phyloP scores from a whole-genome alignment of 331 rosid genomes.

The Rosa hybrid region DNA sequence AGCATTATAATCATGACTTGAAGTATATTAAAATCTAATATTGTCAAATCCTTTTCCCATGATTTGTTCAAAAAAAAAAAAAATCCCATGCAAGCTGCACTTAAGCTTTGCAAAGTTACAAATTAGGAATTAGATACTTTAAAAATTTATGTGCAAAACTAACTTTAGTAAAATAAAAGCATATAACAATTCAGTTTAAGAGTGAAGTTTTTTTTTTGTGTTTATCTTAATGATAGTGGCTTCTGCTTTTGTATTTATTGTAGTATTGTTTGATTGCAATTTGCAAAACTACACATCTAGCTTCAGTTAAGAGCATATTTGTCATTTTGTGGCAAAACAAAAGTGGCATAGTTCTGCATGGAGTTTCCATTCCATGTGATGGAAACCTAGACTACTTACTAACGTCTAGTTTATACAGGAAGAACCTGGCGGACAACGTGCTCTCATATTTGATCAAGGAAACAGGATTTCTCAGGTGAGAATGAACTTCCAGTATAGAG shows the following conservation, averaged over 20 bases:
- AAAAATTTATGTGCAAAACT: neutral
- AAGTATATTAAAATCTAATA: neutral
- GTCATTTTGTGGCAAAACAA: neutral
- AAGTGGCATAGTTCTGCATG: neutral
- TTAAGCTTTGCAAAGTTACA: neutral
- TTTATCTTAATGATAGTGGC: neutral
- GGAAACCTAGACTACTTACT: neutral
- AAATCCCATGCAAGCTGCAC: neutral
- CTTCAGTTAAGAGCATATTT: neutral
- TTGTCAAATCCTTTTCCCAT: neutral
- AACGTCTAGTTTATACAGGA: conserved; percentile 49
- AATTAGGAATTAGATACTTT: neutral
- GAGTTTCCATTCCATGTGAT: neutral
- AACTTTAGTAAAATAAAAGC: neutral
- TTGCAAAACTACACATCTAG: neutral
- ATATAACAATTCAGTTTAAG: neutral
- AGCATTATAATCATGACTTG: neutral
- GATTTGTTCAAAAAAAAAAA: neutral
- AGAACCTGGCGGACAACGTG: conserved; percentile 98
- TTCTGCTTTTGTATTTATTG: neutral
- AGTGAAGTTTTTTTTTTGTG: neutral
- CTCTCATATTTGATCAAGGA: conserved; percentile 93
- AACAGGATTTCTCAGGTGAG: conserved; percentile 92
- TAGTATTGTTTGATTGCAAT: neutral
- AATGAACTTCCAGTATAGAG: conserved; percentile 1